Percentiles rank a stretch among this genome's conserved stretches.
phyloP scores from a whole-genome alignment of 2,329 filamentous ascomycete species.

The Hirsutella minnesotensis region DNA sequence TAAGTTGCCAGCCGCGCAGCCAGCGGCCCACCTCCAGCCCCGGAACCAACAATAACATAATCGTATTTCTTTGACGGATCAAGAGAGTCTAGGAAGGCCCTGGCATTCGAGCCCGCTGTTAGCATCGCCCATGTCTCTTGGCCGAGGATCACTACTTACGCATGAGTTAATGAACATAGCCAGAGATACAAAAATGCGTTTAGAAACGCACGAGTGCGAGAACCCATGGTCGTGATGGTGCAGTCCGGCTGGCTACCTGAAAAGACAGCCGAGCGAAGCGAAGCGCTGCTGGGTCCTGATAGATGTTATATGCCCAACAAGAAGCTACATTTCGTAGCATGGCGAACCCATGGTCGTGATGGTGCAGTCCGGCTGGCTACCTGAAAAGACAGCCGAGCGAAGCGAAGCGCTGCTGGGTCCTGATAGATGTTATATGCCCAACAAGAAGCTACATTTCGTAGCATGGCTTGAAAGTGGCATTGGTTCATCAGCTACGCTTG shows the following conservation, averaged over 20 bases:
- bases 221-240: neutral
- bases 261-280: no score
- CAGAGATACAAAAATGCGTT: neutral
- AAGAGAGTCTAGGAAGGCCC: neutral
- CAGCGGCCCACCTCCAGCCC: slow-evolving; percentile 46
- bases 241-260: neutral
- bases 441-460: no score
- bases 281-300: no score
- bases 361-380: neutral
- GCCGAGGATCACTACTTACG: neutral
- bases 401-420: no score
- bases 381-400: no score
- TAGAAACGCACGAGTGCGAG: neutral
- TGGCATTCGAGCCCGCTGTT: neutral
- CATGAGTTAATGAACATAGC: neutral
- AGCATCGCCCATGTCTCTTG: no score
- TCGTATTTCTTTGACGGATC: slow-evolving; percentile 22
- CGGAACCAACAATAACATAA: slow-evolving; percentile 51
- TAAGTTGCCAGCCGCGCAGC: slow-evolving; percentile 46
- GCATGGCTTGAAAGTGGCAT: no score
- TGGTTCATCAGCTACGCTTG: no score
- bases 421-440: no score
- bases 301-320: no score
- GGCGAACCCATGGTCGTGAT: neutral
- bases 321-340: no score